These are phyloP conservation scores for Rhizophagus clarus DNA, from an alignment of 192 early-diverging fungal genomes.

Conservation along the genomic window DNA sequence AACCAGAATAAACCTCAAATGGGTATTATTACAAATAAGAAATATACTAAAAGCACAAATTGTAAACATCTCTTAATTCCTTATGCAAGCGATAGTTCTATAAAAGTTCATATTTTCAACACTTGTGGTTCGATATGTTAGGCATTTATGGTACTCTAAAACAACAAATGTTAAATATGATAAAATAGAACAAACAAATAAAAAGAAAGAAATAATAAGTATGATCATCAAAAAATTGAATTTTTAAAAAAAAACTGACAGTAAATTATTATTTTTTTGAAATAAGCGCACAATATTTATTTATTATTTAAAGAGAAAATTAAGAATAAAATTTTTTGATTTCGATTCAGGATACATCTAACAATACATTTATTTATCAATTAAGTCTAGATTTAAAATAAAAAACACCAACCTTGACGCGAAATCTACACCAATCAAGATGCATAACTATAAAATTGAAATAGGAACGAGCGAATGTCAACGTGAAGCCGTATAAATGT, in stretches of 20 bases:
- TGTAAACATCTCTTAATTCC: background rate
- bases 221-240: background rate
- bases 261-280: background rate
- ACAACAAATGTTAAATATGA: background rate
- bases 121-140: background rate
- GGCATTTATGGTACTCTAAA: background rate
- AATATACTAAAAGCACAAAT: background rate
- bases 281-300: background rate
- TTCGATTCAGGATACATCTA: background rate
- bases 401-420: background rate
- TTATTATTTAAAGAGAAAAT: background rate
- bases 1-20: background rate
- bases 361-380: background rate
- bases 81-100: background rate
- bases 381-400: background rate
- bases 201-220: background rate
- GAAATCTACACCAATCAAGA: constrained; percentile 7
- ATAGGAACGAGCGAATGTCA: background rate
- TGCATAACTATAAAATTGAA: background rate
- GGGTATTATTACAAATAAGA: background rate
- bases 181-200: background rate
- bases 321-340: background rate
- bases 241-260: background rate
- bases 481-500: background rate
- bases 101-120: background rate